These are phyloP conservation scores for Zygotorulaspora mrakii DNA, from an alignment of 1,139 yeast species.

Conservation along the genomic window DNA sequence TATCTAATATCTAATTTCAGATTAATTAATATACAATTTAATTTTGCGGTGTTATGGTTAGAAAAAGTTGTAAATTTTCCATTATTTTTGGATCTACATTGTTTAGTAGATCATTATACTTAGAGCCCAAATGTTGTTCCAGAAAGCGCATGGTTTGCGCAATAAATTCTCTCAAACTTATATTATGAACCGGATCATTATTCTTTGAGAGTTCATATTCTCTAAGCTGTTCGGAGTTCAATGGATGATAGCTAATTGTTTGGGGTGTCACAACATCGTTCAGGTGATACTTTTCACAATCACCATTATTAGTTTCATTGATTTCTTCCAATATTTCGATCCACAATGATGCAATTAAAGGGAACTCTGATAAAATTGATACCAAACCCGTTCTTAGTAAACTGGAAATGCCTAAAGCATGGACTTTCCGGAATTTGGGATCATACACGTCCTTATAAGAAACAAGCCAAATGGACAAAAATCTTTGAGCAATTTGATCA, in stretches of 20 bases:
- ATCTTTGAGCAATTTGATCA: slow-evolving; percentile 28
- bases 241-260: slow-evolving; percentile 23
- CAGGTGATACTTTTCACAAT: slow-evolving; percentile 59
- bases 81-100: slow-evolving; percentile 31
- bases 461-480: slow-evolving; percentile 37
- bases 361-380: slow-evolving; percentile 36
- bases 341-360: slow-evolving; percentile 49
- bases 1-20: no score
- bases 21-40: background rate
- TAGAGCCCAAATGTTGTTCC: slow-evolving; percentile 34
- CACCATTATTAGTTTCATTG: slow-evolving; percentile 57
- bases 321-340: slow-evolving; percentile 69
- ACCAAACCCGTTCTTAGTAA: slow-evolving; percentile 39
- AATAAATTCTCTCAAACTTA: slow-evolving; percentile 44
- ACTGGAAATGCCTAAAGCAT: slow-evolving; percentile 55
- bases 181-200: slow-evolving; percentile 57
- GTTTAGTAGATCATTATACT: slow-evolving; percentile 30
- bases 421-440: slow-evolving; percentile 64
- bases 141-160: slow-evolving; percentile 34
- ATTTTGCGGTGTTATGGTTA: slow-evolving; percentile 21
- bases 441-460: slow-evolving; percentile 41
- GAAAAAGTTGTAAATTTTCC: slow-evolving; percentile 38
- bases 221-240: slow-evolving; percentile 56
- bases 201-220: slow-evolving; percentile 46
- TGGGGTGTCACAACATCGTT: slow-evolving; percentile 43